phyloP scores from a whole-genome alignment of 2,329 filamentous ascomycete species.

The Blumeria graminis region DNA sequence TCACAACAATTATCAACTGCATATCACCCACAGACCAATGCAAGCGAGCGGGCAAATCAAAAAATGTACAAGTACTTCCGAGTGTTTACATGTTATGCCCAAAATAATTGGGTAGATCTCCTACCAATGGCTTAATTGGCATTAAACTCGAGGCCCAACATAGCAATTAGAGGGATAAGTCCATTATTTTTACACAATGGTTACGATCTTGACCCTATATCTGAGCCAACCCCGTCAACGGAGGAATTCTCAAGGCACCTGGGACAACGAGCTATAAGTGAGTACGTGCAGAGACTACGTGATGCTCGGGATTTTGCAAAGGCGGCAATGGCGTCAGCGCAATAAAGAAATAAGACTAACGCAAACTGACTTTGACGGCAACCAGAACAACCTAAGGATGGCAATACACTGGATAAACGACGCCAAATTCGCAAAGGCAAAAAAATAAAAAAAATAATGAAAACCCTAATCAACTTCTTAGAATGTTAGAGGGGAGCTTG shows the following conservation, averaged over 20 bases:
- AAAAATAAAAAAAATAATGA: too few species aligned
- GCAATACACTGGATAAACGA: too few species aligned
- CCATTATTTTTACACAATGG: neutral
- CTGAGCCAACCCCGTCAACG: neutral
- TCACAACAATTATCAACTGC: neutral
- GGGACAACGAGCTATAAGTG: neutral
- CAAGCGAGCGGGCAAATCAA: neutral
- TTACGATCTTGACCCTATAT: neutral
- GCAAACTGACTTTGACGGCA: neutral
- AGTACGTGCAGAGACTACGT: neutral
- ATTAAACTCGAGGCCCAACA: neutral
- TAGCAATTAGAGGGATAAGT: neutral
- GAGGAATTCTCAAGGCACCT: neutral
- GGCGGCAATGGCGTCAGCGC: neutral
- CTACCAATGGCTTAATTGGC: neutral
- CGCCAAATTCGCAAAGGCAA: too few species aligned
- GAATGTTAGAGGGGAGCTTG: too few species aligned
- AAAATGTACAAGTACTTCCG: neutral
- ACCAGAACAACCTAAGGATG: neutral
- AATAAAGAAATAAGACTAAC: neutral
- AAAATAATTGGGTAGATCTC: neutral
- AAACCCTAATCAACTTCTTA: too few species aligned
- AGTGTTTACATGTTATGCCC: neutral
- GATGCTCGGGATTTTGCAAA: neutral
- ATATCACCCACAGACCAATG: neutral